Evolutionary conservation across 2,329 filamentous ascomycete genomes (phyloP), one percentile per base, ranked within the genome.

Genomic region (Lecanicillium sp.): DNA sequence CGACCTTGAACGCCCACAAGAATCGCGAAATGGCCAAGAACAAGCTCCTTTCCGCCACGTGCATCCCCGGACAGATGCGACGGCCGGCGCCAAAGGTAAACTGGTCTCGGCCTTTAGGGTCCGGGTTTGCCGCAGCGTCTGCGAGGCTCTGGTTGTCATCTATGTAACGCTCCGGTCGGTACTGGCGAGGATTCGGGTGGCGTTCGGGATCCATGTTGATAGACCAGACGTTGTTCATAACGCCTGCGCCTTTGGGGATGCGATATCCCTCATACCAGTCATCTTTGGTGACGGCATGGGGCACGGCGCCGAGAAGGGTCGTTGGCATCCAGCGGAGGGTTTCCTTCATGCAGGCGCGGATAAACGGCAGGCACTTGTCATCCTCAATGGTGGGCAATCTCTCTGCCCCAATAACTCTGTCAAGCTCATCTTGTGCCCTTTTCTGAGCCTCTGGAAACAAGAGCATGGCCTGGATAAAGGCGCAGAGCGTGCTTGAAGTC

Each of bases 171-270:
- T 57, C 57, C 0, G 68, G 68, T 36, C 68, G 47, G 45, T 72
- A 72, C 4, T 39, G 46, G 3, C 57, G 47, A 0, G 68, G 68
- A 14, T 69, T 51, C 1, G 59, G 46, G 45, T 65, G 57, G 3
- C 64, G 57, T 1, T 53, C 46, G 2, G 60, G 55, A 43, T 77
- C 69, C 51, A 63, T 64, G 46, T 70, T 56, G 20, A 74, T 64
- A 10, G 58, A 57, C 60, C 64, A 68, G 19, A 59, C 55, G 36
- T 68, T 69, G 34, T 58, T 48, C 14, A 69, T 52, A n/a, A 71
- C 43, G 8, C 51, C 58, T 1, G 64, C 55, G 14, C 60, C 61
- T 43, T 64, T 64, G n/a, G 67, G 67, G 33, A 71, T 63, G 17
- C 52, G 52, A 37, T 60, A 58, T 2, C 63, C 65, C 29, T 61